phyloP scores from a whole-genome alignment of 495 filamentous ascomycete species.

The Tirmania nivea region DNA sequence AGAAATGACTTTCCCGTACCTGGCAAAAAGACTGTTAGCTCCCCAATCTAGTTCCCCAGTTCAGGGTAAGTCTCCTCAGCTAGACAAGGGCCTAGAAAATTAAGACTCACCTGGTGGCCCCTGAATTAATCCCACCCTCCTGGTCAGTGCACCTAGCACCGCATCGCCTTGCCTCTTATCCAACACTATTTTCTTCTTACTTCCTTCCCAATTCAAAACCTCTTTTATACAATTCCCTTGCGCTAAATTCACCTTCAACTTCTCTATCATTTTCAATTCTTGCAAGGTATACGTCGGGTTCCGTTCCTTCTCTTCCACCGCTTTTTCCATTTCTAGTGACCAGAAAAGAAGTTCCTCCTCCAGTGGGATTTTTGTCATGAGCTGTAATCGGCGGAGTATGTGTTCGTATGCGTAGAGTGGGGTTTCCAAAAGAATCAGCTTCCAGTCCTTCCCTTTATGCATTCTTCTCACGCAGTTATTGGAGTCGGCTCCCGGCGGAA shows the following conservation, averaged over 20 bases:
- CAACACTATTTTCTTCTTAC: too few species aligned
- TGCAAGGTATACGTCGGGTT: not conserved
- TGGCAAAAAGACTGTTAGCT: conserved; percentile 15
- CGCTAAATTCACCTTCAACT: conserved; percentile 4
- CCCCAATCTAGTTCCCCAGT: conserved; percentile 1
- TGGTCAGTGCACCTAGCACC: conserved; percentile 19
- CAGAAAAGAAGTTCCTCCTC: conserved; percentile 28
- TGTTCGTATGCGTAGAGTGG: conserved; percentile 55
- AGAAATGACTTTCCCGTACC: conserved; percentile 68
- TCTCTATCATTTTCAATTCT: conserved; percentile 11
- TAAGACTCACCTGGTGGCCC: conserved; percentile 54
- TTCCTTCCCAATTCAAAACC: too few species aligned
- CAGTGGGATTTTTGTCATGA: conserved; percentile 31
- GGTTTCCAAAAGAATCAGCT: conserved; percentile 38
- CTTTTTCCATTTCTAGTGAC: conserved; percentile 5
- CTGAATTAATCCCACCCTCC: conserved; percentile 42
- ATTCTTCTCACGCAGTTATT: not conserved
- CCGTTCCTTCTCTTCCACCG: too few species aligned
- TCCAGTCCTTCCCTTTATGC: conserved; percentile 13
- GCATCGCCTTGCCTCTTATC: too few species aligned
- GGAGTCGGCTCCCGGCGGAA: not conserved
- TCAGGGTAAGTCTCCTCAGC: conserved; percentile 1
- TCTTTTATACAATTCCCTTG: too few species aligned
- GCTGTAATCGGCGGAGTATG: conserved; percentile 38
- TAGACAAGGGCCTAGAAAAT: not conserved